Evolutionary conservation across 257 asterid species (phyloP), one percentile per base, ranked within the genome.

Genomic region (Anisodus tanguticus): DNA sequence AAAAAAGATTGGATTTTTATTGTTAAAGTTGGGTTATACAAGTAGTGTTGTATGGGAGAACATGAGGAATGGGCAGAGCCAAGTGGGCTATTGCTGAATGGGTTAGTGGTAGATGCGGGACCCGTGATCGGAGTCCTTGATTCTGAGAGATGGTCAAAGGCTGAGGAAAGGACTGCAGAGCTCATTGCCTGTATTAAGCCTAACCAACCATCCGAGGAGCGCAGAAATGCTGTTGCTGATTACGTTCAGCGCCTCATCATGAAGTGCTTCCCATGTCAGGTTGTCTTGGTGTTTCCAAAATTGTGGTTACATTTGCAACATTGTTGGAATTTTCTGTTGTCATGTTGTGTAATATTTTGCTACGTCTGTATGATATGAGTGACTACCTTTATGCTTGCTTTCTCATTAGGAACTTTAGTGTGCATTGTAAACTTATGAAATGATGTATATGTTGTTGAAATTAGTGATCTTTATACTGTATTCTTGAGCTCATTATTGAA

Each of bases 231-330:
- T 0, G 99, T 96, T 88, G 98, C 97, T 22, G 91, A 93, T 86
- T 94, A 96, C 77, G 98, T 94, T 80, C 95, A 92, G 89, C 88
- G 93, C 82, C 98, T 94, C 77, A 94, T 96, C 54, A 87, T 87
- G 87, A 92, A 92, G 88, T 93, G 98, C 86, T 96, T 94, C 85
- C 95, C 98, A 58, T 96, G 99, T 88, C 97, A 96, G 99, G 99
- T 96, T 78, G 58, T 82, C 82, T 83, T 68, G 37, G 80, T 22
- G 4, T 45, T 76, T 17, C 68, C 66, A 78, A 64, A 3, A 31
- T 59, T n/a, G 10, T 22, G 19, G 39, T 45, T 76, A 76, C 60
- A 10, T 51, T 41, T 76, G 54, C 64, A 2, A 51, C 55, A 54
- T 37, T 67, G 66, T 69, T 68, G 35, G 81, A 62, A 37, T 69